Conservation (phyloP, 345 rosid species). For the Mangifera indica region DNA sequence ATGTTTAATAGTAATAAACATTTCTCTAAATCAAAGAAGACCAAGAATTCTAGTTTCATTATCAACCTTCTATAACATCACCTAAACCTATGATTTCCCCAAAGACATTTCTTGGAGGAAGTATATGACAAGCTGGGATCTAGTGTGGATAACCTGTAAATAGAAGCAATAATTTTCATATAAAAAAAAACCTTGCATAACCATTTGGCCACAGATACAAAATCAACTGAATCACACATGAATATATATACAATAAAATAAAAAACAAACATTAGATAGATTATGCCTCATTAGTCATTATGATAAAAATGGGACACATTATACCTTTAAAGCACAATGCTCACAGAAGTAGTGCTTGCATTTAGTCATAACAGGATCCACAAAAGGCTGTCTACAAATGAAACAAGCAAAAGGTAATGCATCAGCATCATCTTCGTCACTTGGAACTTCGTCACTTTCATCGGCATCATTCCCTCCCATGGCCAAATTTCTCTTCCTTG, state of each 20-base stretch:
- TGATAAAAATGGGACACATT: not conserved
- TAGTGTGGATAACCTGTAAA: not conserved
- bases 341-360: conserved; percentile 92
- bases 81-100: not conserved
- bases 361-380: conserved; percentile 80
- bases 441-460: conserved; percentile 34
- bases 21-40: not conserved
- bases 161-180: not conserved
- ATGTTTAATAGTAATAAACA: not conserved
- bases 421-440: conserved; percentile 53
- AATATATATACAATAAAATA: not conserved
- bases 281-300: not conserved
- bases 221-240: not conserved
- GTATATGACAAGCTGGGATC: not conserved
- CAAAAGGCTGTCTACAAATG: conserved; percentile 74
- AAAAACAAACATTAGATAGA: not conserved
- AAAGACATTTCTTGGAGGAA: not conserved
- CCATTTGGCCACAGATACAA: not conserved
- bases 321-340: conserved; percentile 91
- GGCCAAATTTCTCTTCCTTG: conserved; percentile 74
- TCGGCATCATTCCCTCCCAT: conserved; percentile 58
- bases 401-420: conserved; percentile 79
- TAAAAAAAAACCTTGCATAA: not conserved
- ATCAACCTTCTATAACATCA: not conserved
- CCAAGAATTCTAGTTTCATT: not conserved